A percentile compares a stretch with the other conserved stretches of the same genome.
These are phyloP conservation scores for Colletotrichum sp. DNA, from an alignment of 2,329 filamentous ascomycete genomes.

Conservation along the genomic window DNA sequence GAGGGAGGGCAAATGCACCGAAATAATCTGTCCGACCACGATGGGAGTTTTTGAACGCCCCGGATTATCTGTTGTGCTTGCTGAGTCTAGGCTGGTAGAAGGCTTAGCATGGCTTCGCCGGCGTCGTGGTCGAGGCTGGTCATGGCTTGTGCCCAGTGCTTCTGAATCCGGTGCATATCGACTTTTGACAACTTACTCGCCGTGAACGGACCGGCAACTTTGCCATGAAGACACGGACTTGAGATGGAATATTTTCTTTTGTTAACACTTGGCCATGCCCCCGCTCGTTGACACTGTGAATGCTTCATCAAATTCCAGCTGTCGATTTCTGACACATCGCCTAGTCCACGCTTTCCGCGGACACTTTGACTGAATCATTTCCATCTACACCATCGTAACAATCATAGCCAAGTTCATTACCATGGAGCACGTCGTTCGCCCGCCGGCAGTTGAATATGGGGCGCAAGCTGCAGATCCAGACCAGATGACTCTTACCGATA, in stretches of 20 bases:
- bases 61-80: background rate
- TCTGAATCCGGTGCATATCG: constrained; percentile 1
- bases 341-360: background rate
- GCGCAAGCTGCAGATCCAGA: background rate
- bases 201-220: constrained; percentile 3
- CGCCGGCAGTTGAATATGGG: background rate
- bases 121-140: background rate
- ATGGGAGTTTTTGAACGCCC: background rate
- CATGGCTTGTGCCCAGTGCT: background rate
- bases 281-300: background rate
- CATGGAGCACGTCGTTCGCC: background rate
- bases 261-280: background rate
- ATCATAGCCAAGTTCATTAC: background rate
- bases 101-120: background rate
- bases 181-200: background rate
- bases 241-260: background rate
- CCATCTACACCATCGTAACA: background rate
- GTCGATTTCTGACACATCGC: background rate
- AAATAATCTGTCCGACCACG: background rate
- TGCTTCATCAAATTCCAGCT: background rate
- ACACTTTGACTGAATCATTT: background rate
- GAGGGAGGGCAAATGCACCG: background rate
- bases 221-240: background rate
- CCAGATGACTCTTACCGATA: background rate
- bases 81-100: background rate